A percentile compares a stretch with the other conserved stretches of the same genome.
These are phyloP conservation scores for Penicillium hesseltinei DNA, from an alignment of 2,329 filamentous ascomycete species.

Conservation along the genomic window DNA sequence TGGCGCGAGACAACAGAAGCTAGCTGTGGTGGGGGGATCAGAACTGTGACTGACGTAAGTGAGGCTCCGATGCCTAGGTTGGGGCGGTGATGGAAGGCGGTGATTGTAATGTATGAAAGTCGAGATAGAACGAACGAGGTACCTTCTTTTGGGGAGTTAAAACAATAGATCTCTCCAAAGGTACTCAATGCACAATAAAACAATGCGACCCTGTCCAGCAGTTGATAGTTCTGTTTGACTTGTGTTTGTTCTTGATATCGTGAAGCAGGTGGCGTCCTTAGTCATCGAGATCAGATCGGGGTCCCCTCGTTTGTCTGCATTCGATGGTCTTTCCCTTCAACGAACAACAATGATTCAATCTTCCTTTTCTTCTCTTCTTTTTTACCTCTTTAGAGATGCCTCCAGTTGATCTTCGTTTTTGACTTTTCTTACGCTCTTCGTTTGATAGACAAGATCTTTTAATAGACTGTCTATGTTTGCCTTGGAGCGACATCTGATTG, in stretches of 20 bases:
- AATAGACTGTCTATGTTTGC: conserved; percentile 8
- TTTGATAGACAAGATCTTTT: conserved; percentile 8
- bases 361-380: not conserved
- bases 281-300: conserved; percentile 19
- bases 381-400: conserved; percentile 8
- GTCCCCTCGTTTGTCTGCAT: conserved; percentile 9
- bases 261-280: conserved; percentile 24
- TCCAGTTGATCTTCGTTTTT: not conserved
- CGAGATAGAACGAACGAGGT: not conserved
- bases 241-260: conserved; percentile 20
- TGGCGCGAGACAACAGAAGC: conserved; percentile 4
- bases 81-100: conserved; percentile 1
- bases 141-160: not conserved
- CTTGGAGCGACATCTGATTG: conserved; percentile 8
- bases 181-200: conserved; percentile 5
- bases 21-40: conserved; percentile 9
- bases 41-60: conserved; percentile 12
- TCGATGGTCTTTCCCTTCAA: conserved; percentile 16
- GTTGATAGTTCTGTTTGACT: conserved; percentile 14
- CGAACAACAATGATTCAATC: conserved; percentile 9
- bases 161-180: not conserved
- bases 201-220: not conserved
- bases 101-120: not conserved
- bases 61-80: conserved; percentile 4
- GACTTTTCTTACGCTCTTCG: not conserved